Evolutionary conservation across 371 early-diverging fungal species (phyloP).

Genomic region (Mortierella sp.): DNA sequence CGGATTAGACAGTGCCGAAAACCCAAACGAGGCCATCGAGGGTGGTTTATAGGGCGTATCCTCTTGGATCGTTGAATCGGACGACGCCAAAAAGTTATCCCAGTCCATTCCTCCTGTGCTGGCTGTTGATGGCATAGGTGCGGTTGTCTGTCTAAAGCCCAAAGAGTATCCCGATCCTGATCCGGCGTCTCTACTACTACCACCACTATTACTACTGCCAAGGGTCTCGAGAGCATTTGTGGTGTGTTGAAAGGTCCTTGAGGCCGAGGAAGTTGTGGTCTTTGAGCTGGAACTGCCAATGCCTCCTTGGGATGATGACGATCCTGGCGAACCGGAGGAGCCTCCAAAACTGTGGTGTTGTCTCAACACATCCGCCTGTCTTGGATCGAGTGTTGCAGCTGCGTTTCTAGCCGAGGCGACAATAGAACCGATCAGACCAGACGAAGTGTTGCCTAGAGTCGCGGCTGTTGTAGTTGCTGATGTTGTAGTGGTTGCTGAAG

Average conservation of each 20-base stretch:
- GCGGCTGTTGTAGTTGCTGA: slow-evolving; percentile 1
- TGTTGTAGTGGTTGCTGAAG: background rate
- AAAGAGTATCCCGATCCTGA: background rate
- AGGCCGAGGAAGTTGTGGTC: slow-evolving; percentile 22
- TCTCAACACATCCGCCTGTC: slow-evolving; percentile 18
- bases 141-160: slow-evolving; percentile 13
- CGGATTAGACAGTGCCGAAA: background rate
- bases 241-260: slow-evolving; percentile 37
- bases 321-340: slow-evolving; percentile 11
- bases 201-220: slow-evolving; percentile 1
- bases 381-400: slow-evolving; percentile 41
- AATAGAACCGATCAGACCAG: slow-evolving; percentile 20
- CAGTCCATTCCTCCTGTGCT: slow-evolving; percentile 34
- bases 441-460: background rate
- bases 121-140: background rate
- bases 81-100: slow-evolving; percentile 47
- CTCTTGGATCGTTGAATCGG: slow-evolving; percentile 35
- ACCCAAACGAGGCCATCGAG: slow-evolving; percentile 24
- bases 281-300: slow-evolving; percentile 9
- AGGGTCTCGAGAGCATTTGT: slow-evolving; percentile 35
- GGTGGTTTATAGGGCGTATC: slow-evolving; percentile 40
- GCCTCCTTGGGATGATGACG: background rate
- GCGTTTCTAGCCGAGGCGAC: slow-evolving; percentile 27
- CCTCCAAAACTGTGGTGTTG: slow-evolving; percentile 20
- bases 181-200: background rate